These are phyloP conservation scores for Colletotrichum truncatum DNA, from an alignment of 2,329 filamentous ascomycete species.

Conservation along the genomic window DNA sequence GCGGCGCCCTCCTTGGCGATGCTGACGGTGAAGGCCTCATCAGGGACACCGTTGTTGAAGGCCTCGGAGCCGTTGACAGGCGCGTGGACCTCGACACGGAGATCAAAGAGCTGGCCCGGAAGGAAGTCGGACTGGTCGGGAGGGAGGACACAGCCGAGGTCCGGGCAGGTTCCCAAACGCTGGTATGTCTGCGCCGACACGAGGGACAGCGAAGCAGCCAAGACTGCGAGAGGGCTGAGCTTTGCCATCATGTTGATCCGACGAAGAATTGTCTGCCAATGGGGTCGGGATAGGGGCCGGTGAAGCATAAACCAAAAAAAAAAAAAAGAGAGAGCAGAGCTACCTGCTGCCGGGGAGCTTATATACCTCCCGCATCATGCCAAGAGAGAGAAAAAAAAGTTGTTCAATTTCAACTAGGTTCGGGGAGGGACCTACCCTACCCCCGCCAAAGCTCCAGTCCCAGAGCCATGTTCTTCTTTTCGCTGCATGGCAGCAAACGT, in stretches of 20 bases:
- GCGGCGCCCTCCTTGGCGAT: slow-evolving; percentile 71
- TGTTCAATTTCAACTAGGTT: slow-evolving; percentile 7
- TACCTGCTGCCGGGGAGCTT: slow-evolving; percentile 18
- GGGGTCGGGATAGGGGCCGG: slow-evolving; percentile 5
- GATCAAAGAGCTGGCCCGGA: slow-evolving; percentile 84
- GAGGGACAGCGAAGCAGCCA: slow-evolving; percentile 45
- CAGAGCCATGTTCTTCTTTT: background rate
- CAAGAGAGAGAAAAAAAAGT: slow-evolving; percentile 1
- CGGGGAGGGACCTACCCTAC: background rate
- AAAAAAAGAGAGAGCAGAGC: background rate
- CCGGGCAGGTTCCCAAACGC: slow-evolving; percentile 66
- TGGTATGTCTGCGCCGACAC: slow-evolving; percentile 67
- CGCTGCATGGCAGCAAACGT: slow-evolving; percentile 12
- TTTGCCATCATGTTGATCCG: slow-evolving; percentile 45
- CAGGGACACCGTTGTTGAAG: slow-evolving; percentile 73
- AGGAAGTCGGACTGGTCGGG: slow-evolving; percentile 81
- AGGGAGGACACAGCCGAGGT: slow-evolving; percentile 67
- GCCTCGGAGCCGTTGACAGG: slow-evolving; percentile 84
- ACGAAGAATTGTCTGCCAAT: slow-evolving; percentile 15
- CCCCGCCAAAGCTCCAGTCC: background rate
- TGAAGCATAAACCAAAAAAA: background rate
- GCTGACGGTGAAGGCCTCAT: slow-evolving; percentile 79
- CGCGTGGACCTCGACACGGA: slow-evolving; percentile 84
- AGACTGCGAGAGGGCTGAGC: slow-evolving; percentile 43
- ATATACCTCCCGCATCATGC: slow-evolving; percentile 16